These are phyloP conservation scores for Dactylellina leptospora DNA, from an alignment of 2,329 filamentous ascomycete species.

Conservation along the genomic window DNA sequence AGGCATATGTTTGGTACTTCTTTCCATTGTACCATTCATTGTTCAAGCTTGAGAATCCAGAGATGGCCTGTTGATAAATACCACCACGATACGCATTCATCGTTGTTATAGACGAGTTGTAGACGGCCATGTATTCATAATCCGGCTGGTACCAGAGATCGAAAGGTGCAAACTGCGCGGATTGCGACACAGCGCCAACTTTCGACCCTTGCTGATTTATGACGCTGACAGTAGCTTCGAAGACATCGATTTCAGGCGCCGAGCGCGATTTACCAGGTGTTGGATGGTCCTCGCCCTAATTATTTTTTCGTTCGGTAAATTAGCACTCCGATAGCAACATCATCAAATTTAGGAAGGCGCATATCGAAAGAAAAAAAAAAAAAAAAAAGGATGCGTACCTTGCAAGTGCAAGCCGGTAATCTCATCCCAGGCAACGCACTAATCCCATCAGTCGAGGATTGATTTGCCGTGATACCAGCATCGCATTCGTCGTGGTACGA, in stretches of 20 bases:
- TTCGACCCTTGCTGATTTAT: conserved; percentile 52
- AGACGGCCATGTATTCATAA: conserved; percentile 67
- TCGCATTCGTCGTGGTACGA: conserved; percentile 75
- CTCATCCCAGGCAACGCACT: conserved; percentile 75
- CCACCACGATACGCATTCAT: conserved; percentile 67
- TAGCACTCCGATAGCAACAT: conserved; percentile 14
- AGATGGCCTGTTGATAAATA: conserved; percentile 68
- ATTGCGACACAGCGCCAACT: conserved; percentile 60
- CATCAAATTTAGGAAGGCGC: conserved; percentile 59
- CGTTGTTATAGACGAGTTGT: conserved; percentile 63
- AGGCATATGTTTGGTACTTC: conserved; percentile 67
- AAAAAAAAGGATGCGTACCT: conserved; percentile 52
- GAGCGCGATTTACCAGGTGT: conserved; percentile 71
- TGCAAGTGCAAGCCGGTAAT: conserved; percentile 74
- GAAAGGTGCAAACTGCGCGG: conserved; percentile 60
- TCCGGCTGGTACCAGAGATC: conserved; percentile 72
- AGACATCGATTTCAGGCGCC: conserved; percentile 75
- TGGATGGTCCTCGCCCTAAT: conserved; percentile 70
- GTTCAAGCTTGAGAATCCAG: conserved; percentile 66
- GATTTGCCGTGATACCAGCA: conserved; percentile 76
- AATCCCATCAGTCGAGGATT: conserved; percentile 73
- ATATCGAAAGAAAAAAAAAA: conserved; percentile 55
- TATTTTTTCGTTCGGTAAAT: no score
- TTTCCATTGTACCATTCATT: conserved; percentile 67
- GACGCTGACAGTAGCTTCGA: conserved; percentile 70